A percentile compares a stretch with the other conserved stretches of the same genome.
Evolutionary conservation across 208 protist species (phyloP).

Genomic region (Angomonas ambiguus): DNA sequence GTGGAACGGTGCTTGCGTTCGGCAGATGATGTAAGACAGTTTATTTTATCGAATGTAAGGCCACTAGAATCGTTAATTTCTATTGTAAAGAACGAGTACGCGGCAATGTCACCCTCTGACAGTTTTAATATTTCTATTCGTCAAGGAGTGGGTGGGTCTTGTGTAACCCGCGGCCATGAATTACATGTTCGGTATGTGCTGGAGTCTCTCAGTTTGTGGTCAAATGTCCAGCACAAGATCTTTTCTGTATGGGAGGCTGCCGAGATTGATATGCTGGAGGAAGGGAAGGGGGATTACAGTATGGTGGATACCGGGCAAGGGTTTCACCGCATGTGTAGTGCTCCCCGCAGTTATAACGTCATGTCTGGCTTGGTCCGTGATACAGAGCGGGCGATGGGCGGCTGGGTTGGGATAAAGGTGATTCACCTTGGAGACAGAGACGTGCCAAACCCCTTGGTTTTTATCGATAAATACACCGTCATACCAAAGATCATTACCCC

Average conservation of each 20-base stretch:
- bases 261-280: slow-evolving; percentile 91
- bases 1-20: slow-evolving; percentile 91
- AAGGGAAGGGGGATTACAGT: slow-evolving; percentile 46
- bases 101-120: slow-evolving; percentile 20
- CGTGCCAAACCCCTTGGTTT: slow-evolving; percentile 97
- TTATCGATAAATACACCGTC: slow-evolving; percentile 98
- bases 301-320: slow-evolving; percentile 94
- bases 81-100: slow-evolving; percentile 62
- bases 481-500: slow-evolving; percentile 92
- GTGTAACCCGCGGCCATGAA: slow-evolving; percentile 93
- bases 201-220: slow-evolving; percentile 95
- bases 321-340: slow-evolving; percentile 91
- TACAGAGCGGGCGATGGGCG: slow-evolving; percentile 72
- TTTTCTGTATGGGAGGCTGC: slow-evolving; percentile 93
- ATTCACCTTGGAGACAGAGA: slow-evolving; percentile 97
- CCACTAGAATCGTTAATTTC: slow-evolving; percentile 59
- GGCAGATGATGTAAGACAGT: slow-evolving; percentile 92
- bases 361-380: slow-evolving; percentile 83
- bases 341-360: slow-evolving; percentile 71
- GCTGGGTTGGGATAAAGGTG: slow-evolving; percentile 95
- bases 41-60: slow-evolving; percentile 77
- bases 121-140: slow-evolving; percentile 45
- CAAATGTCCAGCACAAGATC: slow-evolving; percentile 90
- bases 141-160: slow-evolving; percentile 65
- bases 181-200: slow-evolving; percentile 93